These are phyloP conservation scores for Linanthus parryae DNA, from an alignment of 148 eudicot species.

Conservation along the genomic window DNA sequence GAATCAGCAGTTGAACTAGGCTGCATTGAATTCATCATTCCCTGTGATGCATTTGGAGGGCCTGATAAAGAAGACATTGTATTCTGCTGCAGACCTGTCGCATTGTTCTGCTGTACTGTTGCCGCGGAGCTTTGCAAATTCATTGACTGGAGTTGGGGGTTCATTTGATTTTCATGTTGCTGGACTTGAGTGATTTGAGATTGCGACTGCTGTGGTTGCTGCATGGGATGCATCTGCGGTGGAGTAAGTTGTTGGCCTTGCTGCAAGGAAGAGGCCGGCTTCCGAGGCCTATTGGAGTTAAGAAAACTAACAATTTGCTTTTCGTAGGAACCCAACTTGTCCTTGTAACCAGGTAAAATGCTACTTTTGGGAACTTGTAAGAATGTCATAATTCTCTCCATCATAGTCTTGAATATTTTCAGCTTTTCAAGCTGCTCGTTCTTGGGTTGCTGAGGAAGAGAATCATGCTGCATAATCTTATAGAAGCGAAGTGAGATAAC, in stretches of 20 bases:
- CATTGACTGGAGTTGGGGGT: constrained; percentile 51
- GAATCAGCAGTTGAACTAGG: constrained; percentile 50
- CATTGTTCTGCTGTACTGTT: constrained; percentile 52
- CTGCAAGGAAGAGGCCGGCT: constrained; percentile 46
- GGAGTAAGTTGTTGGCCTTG: constrained; percentile 54
- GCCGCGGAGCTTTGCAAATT: constrained; percentile 50
- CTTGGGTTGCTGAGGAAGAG: constrained; percentile 62
- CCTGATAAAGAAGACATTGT: constrained; percentile 49
- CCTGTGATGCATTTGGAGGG: constrained; percentile 54
- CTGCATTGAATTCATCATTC: constrained; percentile 42
- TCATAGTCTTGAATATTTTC: constrained; percentile 52
- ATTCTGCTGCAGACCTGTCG: constrained; percentile 52
- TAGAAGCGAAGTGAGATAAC: constrained; percentile 9
- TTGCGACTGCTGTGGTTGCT: constrained; percentile 59
- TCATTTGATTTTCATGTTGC: constrained; percentile 53
- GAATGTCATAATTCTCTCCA: constrained; percentile 53
- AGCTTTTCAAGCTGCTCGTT: constrained; percentile 66
- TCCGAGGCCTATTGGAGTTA: constrained; percentile 55
- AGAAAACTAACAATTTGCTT: constrained; percentile 67
- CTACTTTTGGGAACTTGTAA: constrained; percentile 51
- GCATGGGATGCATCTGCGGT: constrained; percentile 52
- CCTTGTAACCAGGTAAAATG: constrained; percentile 40
- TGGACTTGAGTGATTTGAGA: constrained; percentile 65
- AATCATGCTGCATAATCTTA: constrained; percentile 52
- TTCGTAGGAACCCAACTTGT: constrained; percentile 55